Evolutionary conservation across 1,139 yeast species (phyloP), one percentile per base, ranked within the genome.

Genomic region (Pichia sp.): DNA sequence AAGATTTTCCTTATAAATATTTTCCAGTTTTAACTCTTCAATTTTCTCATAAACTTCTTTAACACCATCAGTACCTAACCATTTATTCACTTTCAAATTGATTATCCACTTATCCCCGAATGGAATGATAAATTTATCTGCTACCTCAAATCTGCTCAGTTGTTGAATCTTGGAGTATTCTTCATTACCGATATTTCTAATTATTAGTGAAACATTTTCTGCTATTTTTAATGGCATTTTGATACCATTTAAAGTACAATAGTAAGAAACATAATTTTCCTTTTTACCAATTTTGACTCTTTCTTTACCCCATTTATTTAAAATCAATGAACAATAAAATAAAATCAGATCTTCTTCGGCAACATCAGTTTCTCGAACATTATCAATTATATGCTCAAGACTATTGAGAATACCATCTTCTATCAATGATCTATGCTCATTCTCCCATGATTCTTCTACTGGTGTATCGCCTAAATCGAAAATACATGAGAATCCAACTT

Each of bases 181-280:
- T 2, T 27, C 8, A 33, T 29, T 38, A 4, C 53, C 48, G 10
- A 55, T 51, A 2, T 58, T 54, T 4, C 65, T 60, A 3, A 69
- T 61, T 11, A 78, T 63, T 38, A 67, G 64, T 1, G 77, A 61
- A 1, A 79, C 74, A 10, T 70, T 63, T 4, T 73, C 78, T 11
- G 78, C 77, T 37, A 80, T 82, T 39, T 64, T 62, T 44, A 75
- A 74, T 16, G 88, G 79, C 47, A 81, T 71, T 55, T 83, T 81
- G 37, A 90, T 63, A 0, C 95, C 92, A 47, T 85, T 88, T 52
- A 79, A 73, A 36, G 85, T 47, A 31, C 52, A 51, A 40, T 43
- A 46, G 29, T 42, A 44, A 23, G 54, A 35, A 0, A 76, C 75
- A 39, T 56, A 52, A 34, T 42, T 42, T 3, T 47, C 51, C 27